A percentile compares a stretch with the other conserved stretches of the same genome.
Conservation (phyloP, 169 alveolate species). For the Plasmodium inui region DNA sequence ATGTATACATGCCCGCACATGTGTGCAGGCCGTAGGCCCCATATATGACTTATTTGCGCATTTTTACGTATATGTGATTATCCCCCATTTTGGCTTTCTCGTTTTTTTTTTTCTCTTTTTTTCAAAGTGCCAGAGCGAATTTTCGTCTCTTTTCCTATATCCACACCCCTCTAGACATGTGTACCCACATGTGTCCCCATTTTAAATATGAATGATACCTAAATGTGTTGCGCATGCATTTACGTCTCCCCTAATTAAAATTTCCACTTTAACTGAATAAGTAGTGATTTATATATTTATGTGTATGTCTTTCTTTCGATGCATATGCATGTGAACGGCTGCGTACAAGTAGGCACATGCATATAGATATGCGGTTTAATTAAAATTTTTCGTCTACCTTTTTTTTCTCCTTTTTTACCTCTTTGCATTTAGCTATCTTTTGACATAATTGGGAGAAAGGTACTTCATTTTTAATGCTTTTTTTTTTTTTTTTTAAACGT, state of each 20-base stretch:
- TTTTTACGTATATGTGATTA: not conserved
- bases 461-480: not conserved
- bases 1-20: not conserved
- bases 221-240: not conserved
- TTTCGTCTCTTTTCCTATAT: not conserved
- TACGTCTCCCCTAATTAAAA: not conserved
- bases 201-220: not conserved
- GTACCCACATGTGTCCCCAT: not conserved
- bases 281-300: conserved; percentile 9
- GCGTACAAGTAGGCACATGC: not conserved
- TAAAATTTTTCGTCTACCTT: conserved; percentile 11
- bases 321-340: not conserved
- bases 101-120: not conserved
- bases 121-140: not conserved
- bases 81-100: conserved; percentile 2
- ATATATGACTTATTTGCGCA: not conserved
- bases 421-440: not conserved
- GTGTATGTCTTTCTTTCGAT: not conserved
- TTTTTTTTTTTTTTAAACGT: conserved; percentile 7
- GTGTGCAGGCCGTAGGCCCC: not conserved
- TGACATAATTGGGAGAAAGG: conserved; percentile 5
- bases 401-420: not conserved
- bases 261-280: not conserved
- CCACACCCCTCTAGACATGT: not conserved
- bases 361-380: no score